Base-by-base conservation (phyloP, 371 early-diverging fungal genomes). In the Lichtheimia hyalospora region DNA sequence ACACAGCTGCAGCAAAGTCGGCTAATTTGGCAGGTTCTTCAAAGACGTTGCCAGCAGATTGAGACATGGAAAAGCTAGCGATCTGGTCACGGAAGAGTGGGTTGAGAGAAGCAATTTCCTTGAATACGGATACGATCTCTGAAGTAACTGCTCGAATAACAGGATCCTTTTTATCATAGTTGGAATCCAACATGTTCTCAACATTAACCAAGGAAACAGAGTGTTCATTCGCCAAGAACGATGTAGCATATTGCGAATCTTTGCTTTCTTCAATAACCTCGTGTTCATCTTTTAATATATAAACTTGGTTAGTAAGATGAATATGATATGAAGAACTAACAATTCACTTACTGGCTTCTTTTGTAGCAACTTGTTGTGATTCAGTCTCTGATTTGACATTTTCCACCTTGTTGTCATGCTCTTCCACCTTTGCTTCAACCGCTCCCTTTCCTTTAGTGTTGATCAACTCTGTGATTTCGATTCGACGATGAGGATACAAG, bases 51-150 rank as follows among this genome's bases (percentile, higher is more conserved):
- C 95, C 96, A 23, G 96, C 95, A 18, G 95, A 92, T 68, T 96
- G 96, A 4, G 93, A 89, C 84, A 96, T 93, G 53, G 93, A 92
- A 66, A 96, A 96, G 65, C 90, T 91, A 61, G 96, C 91, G 66
- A 98, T 96, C 74, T 98, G 98, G 69, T 98, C 98, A 23, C 97
- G 89, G 74, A 97, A 91, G 39, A 96, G 84, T 6, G 96, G 94
- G 66, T 97, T 98, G 62, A 96, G 66, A 1, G 89, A 84, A 3
- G 96, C 93, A 58, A 97, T 94, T 66, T 98, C 98, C 71, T 94
- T 94, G 70, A 97, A 90, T 4, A 93, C 96, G 6, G 95, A 89
- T 7, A 97, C 92, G 62, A 97, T 96, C 71, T 98, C 98, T 2
- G 92, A 89, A n/a, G 96, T 95, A 15, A 93, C 89, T 21, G 98